A percentile compares a stretch with the other conserved stretches of the same genome.
phyloP scores from a whole-genome alignment of 192 early-diverging fungal species.

The Backusella circina region DNA sequence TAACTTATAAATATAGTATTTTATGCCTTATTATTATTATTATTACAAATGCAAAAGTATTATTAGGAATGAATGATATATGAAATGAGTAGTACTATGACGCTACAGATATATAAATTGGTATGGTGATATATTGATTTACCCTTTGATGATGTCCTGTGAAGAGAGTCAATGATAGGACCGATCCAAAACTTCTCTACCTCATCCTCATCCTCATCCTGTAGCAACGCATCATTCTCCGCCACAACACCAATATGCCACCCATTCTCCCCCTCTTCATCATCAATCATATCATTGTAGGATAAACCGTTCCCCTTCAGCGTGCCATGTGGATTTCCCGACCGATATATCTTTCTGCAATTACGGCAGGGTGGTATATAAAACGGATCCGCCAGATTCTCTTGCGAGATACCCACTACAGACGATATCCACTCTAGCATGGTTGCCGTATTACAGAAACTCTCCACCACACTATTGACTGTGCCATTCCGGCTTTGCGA shows the following conservation, averaged over 20 bases:
- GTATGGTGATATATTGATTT: neutral
- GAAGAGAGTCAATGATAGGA: neutral
- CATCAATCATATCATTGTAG: neutral
- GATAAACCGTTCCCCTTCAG: neutral
- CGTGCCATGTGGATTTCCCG: neutral
- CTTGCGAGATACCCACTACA: neutral
- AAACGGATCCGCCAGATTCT: slow-evolving; percentile 2
- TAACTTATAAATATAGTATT: neutral
- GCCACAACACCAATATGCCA: neutral
- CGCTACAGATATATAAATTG: neutral
- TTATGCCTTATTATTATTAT: neutral
- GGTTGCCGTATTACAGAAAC: neutral
- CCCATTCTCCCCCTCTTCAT: neutral
- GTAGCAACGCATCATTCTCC: neutral
- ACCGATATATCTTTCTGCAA: neutral
- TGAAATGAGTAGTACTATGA: neutral
- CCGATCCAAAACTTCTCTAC: neutral
- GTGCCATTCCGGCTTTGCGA: neutral
- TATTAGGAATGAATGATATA: neutral
- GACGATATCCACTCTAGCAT: slow-evolving; percentile 17
- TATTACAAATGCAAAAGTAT: neutral
- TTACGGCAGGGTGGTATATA: neutral
- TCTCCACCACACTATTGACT: neutral
- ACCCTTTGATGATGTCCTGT: neutral
- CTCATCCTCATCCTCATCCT: neutral